Evolutionary conservation across 169 alveolate genomes (phyloP).

Genomic region (Cryptosporidium ubiquitum): DNA sequence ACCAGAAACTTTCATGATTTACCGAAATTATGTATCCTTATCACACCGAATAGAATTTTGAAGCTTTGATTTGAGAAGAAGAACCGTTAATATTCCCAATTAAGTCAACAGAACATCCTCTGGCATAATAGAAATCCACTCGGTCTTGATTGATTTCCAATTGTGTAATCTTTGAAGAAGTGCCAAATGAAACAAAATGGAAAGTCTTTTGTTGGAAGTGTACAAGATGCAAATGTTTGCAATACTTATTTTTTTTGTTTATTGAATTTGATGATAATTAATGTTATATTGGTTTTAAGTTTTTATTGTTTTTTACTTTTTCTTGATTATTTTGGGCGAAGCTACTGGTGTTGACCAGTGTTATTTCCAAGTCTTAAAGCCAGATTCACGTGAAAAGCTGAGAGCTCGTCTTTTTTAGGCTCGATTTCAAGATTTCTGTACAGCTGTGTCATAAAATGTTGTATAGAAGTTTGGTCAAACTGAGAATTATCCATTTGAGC

Average conservation of each 20-base stretch:
- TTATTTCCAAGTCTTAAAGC: constrained; percentile 35
- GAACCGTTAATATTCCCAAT: neutral
- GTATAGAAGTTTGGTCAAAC: constrained; percentile 10
- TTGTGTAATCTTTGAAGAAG: constrained; percentile 9
- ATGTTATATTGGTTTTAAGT: constrained; percentile 35
- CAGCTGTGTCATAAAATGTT: constrained; percentile 30
- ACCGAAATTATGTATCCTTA: neutral
- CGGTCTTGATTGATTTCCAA: neutral
- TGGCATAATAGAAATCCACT: neutral
- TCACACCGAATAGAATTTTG: neutral
- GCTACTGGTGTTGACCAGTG: constrained; percentile 11
- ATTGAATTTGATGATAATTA: constrained; percentile 30
- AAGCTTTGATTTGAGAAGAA: neutral
- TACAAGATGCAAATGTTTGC: constrained; percentile 13
- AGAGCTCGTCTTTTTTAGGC: neutral
- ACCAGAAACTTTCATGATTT: constrained; percentile 11
- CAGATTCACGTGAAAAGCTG: constrained; percentile 4
- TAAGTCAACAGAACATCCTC: neutral
- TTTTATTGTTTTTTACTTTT: constrained; percentile 19
- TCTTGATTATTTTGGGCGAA: constrained; percentile 30
- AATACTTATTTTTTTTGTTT: constrained; percentile 10
- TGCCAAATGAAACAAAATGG: constrained; percentile 13
- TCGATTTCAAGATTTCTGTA: constrained; percentile 12
- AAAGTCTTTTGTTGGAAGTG: constrained; percentile 25
- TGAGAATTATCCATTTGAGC: neutral